A percentile compares a stretch with the other conserved stretches of the same genome.
phyloP scores from a whole-genome alignment of 306 rosid species.

The Vigna nakashimae region DNA sequence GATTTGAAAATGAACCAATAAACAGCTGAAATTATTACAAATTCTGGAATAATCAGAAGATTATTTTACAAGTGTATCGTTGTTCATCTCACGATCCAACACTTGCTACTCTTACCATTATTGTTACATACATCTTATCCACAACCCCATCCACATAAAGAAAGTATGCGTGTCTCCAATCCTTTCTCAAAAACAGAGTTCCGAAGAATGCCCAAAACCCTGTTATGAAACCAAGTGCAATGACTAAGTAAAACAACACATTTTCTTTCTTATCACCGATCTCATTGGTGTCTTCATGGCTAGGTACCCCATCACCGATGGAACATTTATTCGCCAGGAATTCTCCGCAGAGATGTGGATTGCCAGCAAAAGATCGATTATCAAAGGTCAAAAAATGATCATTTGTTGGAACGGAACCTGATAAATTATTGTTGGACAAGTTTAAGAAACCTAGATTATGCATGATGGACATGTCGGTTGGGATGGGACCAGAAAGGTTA shows the following conservation, averaged over 20 bases:
- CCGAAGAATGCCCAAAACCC: constrained; percentile 31
- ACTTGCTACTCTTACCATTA: too few species aligned
- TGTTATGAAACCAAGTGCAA: background rate
- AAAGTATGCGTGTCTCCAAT: constrained; percentile 32
- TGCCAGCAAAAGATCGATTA: background rate
- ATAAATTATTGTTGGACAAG: constrained; percentile 12
- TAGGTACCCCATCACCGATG: background rate
- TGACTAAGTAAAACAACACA: constrained; percentile 21
- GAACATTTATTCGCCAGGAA: background rate
- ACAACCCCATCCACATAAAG: background rate
- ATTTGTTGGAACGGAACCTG: background rate
- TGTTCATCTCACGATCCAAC: too few species aligned
- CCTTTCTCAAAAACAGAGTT: background rate
- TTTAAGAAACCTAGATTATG: constrained; percentile 9
- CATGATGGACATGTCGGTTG: background rate
- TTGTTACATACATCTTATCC: too few species aligned
- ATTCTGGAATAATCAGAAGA: too few species aligned
- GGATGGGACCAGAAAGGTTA: constrained; percentile 11
- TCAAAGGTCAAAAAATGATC: background rate
- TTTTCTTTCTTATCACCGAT: background rate
- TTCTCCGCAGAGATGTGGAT: constrained; percentile 29
- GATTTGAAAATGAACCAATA: too few species aligned
- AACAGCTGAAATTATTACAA: too few species aligned
- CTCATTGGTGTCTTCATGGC: background rate
- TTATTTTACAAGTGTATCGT: too few species aligned